Base-by-base conservation (phyloP, 192 early-diverging fungal genomes). In the Gaertneriomyces sp. region DNA sequence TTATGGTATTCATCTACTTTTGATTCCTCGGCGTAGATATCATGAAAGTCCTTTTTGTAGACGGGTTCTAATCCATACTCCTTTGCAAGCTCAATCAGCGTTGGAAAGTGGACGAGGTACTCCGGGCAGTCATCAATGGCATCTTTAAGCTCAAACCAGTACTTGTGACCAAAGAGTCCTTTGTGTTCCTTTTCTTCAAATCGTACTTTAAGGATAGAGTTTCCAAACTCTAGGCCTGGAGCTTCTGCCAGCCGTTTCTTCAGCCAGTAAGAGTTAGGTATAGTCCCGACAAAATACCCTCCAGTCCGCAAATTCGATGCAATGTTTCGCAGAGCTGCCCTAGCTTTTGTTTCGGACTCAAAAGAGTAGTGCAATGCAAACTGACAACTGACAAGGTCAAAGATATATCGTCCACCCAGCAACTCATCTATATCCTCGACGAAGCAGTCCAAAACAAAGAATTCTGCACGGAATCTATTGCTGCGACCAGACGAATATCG, bases 281-380 rank as follows among this genome's bases (percentile, higher is more conserved):
- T 92, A 0, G 95, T 98, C 58, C 92, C 93, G 59, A 98, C 84
- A 66, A 97, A 97, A 14, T 74, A 68, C 2, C 94, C 97, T 19
- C 90, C 93, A 10, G 77, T 62, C 5, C 74, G 74, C 68, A 99
- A 74, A 10, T 85, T 78, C 8, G 70, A 63, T 0, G 89, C 76
- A 7, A 96, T 88, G 68, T 95, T 96, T 53, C 81, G 73, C 50
- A 99, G 75, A 77, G 90, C 93, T 68, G 83, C 84, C 6, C 89
- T 76, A 0, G 88, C 93, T 69, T 89, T 92, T 17, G 65, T 51
- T 74, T 98, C 94, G 4, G 84, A 79, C 61, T 93, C 91, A 66
- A 96, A 98, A 0, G 92, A 89, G 74, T 99, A 99, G 74, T 98
- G 97, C 51, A 98, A 72, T 65, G 93, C 96, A 72, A 99, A 99